phyloP scores from a whole-genome alignment of 306 rosid species.

The Cicer pinnatifidum region DNA sequence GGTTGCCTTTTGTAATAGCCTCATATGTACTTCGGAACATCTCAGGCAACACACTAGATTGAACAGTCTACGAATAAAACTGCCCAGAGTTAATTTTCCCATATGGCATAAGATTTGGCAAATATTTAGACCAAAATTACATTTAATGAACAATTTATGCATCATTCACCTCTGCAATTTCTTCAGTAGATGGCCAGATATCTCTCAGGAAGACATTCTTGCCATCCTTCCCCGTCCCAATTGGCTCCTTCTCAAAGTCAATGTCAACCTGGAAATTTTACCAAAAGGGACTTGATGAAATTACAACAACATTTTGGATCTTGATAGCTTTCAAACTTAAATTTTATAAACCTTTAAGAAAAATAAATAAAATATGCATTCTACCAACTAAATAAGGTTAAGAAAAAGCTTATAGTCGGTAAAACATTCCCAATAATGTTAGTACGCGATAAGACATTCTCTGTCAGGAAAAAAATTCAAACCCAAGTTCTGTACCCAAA shows the following conservation, averaged over 20 bases:
- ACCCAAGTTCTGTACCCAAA: constrained; percentile 13
- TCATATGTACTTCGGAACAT: constrained; percentile 84
- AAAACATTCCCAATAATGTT: constrained; percentile 9
- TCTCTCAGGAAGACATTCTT: constrained; percentile 75
- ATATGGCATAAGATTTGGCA: neutral
- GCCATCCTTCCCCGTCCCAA: constrained; percentile 89
- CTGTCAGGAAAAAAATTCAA: constrained; percentile 2
- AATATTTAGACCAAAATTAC: constrained; percentile 24
- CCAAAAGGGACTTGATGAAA: constrained; percentile 27
- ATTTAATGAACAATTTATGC: constrained; percentile 30
- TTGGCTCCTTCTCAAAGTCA: constrained; percentile 90
- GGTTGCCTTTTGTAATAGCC: constrained; percentile 83
- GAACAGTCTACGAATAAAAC: constrained; percentile 68
- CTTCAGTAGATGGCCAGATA: constrained; percentile 90
- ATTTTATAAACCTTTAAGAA: constrained; percentile 8
- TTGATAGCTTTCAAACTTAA: neutral
- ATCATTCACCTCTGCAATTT: constrained; percentile 72
- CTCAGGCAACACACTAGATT: constrained; percentile 83
- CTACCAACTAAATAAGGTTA: constrained; percentile 14
- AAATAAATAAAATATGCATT: constrained; percentile 23
- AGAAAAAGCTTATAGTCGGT: constrained; percentile 4
- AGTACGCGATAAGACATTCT: neutral
- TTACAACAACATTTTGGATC: constrained; percentile 16
- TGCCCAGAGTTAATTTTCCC: constrained; percentile 42
- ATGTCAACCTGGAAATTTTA: constrained; percentile 74